phyloP scores from a whole-genome alignment of 1,284 basidiomycete species.

The Rhodotorula sp. region DNA sequence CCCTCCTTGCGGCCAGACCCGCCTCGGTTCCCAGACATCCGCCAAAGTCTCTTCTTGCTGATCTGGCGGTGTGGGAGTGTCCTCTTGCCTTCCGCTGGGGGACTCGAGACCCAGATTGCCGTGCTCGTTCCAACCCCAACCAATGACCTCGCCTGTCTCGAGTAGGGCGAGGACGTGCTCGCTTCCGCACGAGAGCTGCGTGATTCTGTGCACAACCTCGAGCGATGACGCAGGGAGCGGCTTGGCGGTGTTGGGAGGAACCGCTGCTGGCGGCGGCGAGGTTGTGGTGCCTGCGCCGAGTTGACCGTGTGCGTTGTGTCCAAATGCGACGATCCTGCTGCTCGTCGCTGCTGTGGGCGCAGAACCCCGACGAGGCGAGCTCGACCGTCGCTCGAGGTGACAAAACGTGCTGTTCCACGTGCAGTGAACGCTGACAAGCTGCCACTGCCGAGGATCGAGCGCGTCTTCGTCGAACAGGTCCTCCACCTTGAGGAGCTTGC shows the following conservation, averaged over 20 bases:
- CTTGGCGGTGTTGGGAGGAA: too few species aligned
- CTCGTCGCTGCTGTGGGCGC: background rate
- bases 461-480: background rate
- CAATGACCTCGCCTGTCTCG: constrained; percentile 57
- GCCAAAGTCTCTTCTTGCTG: constrained; percentile 12
- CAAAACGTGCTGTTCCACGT: constrained; percentile 82
- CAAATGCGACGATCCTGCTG: constrained; percentile 50
- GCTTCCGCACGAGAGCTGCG: constrained; percentile 64
- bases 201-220: background rate
- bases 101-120: constrained; percentile 74
- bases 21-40: constrained; percentile 32
- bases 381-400: constrained; percentile 43
- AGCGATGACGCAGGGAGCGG: background rate
- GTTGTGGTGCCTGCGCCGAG: constrained; percentile 49
- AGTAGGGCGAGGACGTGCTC: constrained; percentile 69
- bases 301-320: constrained; percentile 68
- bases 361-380: constrained; percentile 45
- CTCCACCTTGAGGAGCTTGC: constrained; percentile 1
- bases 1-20: constrained; percentile 9
- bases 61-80: too few species aligned
- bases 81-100: too few species aligned
- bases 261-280: background rate
- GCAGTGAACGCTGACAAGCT: constrained; percentile 55
- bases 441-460: background rate
- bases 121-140: constrained; percentile 95